Evolutionary conservation across 179 eudicot genomes (phyloP), one percentile per base, ranked within the genome.

Genomic region (Actinidia arguta): DNA sequence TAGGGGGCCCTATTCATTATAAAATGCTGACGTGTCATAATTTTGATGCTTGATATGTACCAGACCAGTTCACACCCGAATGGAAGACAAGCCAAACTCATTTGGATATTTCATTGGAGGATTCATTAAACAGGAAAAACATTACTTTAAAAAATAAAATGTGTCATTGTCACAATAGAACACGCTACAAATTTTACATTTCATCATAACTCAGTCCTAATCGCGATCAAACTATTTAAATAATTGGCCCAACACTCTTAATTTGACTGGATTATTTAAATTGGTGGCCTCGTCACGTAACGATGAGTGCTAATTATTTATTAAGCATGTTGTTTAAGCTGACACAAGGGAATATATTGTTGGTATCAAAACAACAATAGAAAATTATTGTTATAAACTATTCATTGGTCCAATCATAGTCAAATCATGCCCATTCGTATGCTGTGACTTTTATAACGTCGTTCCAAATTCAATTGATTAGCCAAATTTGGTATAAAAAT

Each of bases 251-350:
- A 7, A 22, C 3, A n/a, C n/a, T n/a, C n/a, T n/a, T n/a, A n/a
- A 42, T 16, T 6, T 24, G 18, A 17, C 3, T 58, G 10, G 36
- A 44, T 39, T 13, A 13, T 52, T 13, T 39, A 44, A 16, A 18
- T 6, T 78, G 10, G 42, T 8, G 16, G 5, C 7, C 12, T 12
- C 18, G 14, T 20, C 5, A 63, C 52, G 7, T 58, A 50, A 48
- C 27, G 6, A 82, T 76, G 69, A 70, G 12, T 22, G 58, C 42
- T 27, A 11, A 68, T 59, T 27, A 36, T 75, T 47, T 52, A 44
- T 82, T 68, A 54, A 69, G n/a, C 54, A 54, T 82, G 78, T 51
- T 56, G 81, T 36, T 69, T 69, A 20, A 82, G 18, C 84, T 14
- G 52, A 79, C 80, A 52, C 84, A 81, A 63, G 5, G 20, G 24